Evolutionary conservation across 225 moss, liverwort and hornwort genomes (phyloP), one percentile per base, ranked within the genome.

Genomic region (Pleurozium schreberi): DNA sequence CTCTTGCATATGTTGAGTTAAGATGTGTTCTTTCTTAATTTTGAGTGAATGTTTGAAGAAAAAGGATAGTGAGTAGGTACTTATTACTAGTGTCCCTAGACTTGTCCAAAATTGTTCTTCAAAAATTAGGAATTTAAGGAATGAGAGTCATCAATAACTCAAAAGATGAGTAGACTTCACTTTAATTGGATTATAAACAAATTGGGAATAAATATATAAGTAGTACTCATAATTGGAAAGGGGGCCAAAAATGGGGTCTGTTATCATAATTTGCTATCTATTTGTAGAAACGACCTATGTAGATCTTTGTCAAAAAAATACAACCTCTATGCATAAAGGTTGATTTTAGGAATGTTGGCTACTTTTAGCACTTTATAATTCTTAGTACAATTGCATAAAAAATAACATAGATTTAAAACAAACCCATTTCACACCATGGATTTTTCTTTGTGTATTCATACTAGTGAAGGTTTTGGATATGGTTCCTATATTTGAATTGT

Each of bases 181-280:
- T 14, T 42, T 42, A 27, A 9, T 42, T 42, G 5, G 8, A 42
- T 42, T 26, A 42, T 26, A 3, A 42, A 8, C 5, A 26, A 70
- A 42, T 42, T 27, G 0, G 3, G 2, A 70, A 70, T 69, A 5
- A 12, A 0, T 69, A 0, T 5, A 40, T 40, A 40, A 69, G 14
- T 69, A 42, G 26, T 8, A 23, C 8, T n/a, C n/a, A n/a, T n/a
- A n/a, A n/a, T 69, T 3, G n/a, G n/a, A n/a, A n/a, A n/a, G n/a
- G n/a, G n/a, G n/a, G n/a, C n/a, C n/a, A n/a, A n/a, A n/a, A n/a
- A n/a, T n/a, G n/a, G n/a, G n/a, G 3, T 7, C 1, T 23, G 3
- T 40, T 40, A 69, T 4, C 8, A 25, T 42, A 42, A 42, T 42
- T 66, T 42, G 27, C 0, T 0, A 28, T 1, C 0, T 43, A 0